phyloP scores from a whole-genome alignment of 805 yeast species.

The Myxozyma melibiosi region DNA sequence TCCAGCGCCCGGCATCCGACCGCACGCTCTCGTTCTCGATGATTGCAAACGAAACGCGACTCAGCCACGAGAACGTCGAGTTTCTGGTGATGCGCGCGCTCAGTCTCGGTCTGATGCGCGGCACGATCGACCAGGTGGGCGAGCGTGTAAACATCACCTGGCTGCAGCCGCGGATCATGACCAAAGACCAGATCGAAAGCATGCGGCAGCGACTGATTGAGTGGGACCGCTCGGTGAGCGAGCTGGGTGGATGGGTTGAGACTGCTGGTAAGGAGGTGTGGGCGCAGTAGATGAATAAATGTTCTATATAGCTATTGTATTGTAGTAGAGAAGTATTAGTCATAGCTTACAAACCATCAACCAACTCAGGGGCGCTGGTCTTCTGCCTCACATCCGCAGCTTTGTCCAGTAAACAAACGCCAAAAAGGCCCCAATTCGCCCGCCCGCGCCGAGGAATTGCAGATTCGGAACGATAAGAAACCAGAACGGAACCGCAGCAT shows the following conservation, averaged over 20 bases:
- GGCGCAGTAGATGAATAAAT: slow-evolving; percentile 21
- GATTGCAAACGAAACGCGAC: slow-evolving; percentile 70
- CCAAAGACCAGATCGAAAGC: slow-evolving; percentile 70
- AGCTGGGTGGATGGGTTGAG: slow-evolving; percentile 63
- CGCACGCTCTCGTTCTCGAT: slow-evolving; percentile 73
- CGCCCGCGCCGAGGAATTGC: too few species aligned
- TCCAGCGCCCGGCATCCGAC: slow-evolving; percentile 70
- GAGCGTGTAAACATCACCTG: slow-evolving; percentile 79
- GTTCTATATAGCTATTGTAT: not conserved
- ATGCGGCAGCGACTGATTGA: slow-evolving; percentile 71
- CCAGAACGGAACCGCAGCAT: not conserved
- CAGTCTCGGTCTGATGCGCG: slow-evolving; percentile 78
- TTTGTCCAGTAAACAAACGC: too few species aligned
- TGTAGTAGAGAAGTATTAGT: too few species aligned
- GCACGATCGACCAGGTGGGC: slow-evolving; percentile 86
- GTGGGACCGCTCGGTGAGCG: slow-evolving; percentile 78
- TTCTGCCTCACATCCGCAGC: too few species aligned
- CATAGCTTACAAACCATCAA: too few species aligned
- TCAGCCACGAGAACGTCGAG: slow-evolving; percentile 75
- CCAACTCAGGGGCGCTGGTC: too few species aligned
- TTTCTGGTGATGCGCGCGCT: slow-evolving; percentile 89
- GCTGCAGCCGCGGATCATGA: slow-evolving; percentile 96
- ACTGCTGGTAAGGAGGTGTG: slow-evolving; percentile 55
- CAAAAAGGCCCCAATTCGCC: too few species aligned
- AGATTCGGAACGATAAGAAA: too few species aligned